Evolutionary conservation across 2,329 filamentous ascomycete species (phyloP), one percentile per base, ranked within the genome.

Genomic region (Septoria petroselini): DNA sequence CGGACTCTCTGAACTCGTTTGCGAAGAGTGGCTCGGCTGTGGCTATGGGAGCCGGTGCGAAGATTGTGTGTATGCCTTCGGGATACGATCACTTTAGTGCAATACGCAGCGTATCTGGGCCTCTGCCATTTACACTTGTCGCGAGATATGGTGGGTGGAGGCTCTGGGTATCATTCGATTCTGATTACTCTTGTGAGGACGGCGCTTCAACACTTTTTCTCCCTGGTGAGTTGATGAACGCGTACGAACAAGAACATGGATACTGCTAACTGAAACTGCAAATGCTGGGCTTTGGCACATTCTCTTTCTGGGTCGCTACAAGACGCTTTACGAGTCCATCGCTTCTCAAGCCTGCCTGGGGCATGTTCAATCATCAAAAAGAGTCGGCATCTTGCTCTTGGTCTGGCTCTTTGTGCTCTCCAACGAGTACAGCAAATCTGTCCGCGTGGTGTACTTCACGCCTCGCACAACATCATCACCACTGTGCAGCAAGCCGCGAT

Each of bases 41-140:
- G 61, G 83, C 86, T 87, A 84, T 93, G 88, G 88, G 86, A 88
- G 88, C 83, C 84, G 79, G 86, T 90, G 87, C 86, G 87, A 86
- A 91, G 88, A 91, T 91, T 83, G 87, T 91, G 80, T 81, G 80
- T 81, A 75, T 66, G 54, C 50, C 19, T 34, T 47, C 25, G 43
- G 25, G 34, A 45, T 29, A 38, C 35, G 48, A 55, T 47, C 47
- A 89, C 87, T 90, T 88, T 78, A 93, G 88, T 91, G 85, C 88
- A 88, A 93, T 93, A 89, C 86, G 87, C 86, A 81, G 88, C 88
- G 82, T 91, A 76, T 77, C 73, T 67, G 69, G 50, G 53, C 53
- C 42, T 54, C 48, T 56, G 38, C 45, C 48, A 50, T 34, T 63
- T 67, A 55, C 42, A 37, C 43, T 34, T 39, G 34, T 47, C 34